Conservation (phyloP, 192 early-diverging fungal genomes). For the Phycomyces nitens region DNA sequence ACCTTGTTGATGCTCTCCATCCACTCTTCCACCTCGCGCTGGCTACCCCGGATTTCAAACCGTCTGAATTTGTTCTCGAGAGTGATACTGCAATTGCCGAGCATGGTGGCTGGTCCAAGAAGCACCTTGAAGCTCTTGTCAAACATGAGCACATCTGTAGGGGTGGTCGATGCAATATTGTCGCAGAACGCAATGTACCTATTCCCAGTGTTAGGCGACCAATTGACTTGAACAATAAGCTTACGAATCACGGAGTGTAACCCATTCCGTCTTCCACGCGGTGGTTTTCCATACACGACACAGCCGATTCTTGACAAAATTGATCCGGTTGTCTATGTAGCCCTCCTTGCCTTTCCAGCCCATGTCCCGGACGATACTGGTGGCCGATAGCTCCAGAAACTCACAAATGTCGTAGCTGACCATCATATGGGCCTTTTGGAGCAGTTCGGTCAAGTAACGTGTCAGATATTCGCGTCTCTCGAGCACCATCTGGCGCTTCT, state of each 20-base stretch:
- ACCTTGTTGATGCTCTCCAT: slow-evolving; percentile 57
- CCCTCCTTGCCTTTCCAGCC: slow-evolving; percentile 86
- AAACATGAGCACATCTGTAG: slow-evolving; percentile 50
- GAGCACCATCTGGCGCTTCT: slow-evolving; percentile 27
- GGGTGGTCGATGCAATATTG: slow-evolving; percentile 35
- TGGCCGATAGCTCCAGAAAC: slow-evolving; percentile 71
- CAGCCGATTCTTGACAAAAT: slow-evolving; percentile 19
- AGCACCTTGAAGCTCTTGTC: slow-evolving; percentile 40
- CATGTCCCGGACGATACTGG: slow-evolving; percentile 71
- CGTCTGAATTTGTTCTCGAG: slow-evolving; percentile 55
- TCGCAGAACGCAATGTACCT: slow-evolving; percentile 53
- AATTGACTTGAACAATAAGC: no score
- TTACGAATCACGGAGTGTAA: slow-evolving; percentile 71
- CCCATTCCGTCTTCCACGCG: slow-evolving; percentile 64
- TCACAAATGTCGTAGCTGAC: slow-evolving; percentile 71
- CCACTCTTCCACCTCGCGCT: slow-evolving; percentile 67
- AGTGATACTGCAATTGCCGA: slow-evolving; percentile 34
- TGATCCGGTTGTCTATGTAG: slow-evolving; percentile 62
- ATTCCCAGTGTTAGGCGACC: not conserved
- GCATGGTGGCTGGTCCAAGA: slow-evolving; percentile 17
- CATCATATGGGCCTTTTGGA: slow-evolving; percentile 55
- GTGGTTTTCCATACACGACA: slow-evolving; percentile 12
- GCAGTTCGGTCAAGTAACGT: slow-evolving; percentile 53
- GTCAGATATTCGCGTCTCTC: slow-evolving; percentile 58
- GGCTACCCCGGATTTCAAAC: slow-evolving; percentile 68